phyloP scores from a whole-genome alignment of 2,329 filamentous ascomycete species.

The Emericellopsis cladophorae region DNA sequence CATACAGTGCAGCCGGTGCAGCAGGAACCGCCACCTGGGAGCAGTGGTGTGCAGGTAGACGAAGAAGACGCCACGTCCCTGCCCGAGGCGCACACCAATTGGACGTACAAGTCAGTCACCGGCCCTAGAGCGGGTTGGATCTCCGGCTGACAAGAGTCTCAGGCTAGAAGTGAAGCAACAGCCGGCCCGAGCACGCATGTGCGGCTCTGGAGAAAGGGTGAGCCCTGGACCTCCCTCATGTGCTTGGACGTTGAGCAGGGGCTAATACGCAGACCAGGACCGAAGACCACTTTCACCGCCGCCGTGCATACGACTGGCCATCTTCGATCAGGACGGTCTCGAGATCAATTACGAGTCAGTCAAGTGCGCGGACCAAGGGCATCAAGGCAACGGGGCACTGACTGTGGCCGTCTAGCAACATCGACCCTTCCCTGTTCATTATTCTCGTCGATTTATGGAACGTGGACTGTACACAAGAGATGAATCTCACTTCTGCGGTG shows the following conservation, averaged over 20 bases:
- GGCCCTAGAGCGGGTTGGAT: too few relatives aligned
- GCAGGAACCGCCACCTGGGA: too few relatives aligned
- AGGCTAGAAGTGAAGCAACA: conserved; percentile 79
- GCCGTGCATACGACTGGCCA: conserved; percentile 75
- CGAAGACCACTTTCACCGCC: conserved; percentile 91
- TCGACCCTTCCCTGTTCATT: conserved; percentile 30
- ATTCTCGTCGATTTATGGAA: conserved; percentile 58
- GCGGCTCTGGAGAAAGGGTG: conserved; percentile 97
- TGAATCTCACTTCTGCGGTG: conserved; percentile 67
- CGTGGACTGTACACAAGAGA: conserved; percentile 50
- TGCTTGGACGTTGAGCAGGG: conserved; percentile 1
- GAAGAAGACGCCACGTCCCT: too few relatives aligned
- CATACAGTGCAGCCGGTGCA: too few relatives aligned
- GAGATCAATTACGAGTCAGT: conserved; percentile 75
- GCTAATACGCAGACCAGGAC: conserved; percentile 44
- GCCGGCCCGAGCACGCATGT: conserved; percentile 89
- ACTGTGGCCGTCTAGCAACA: not conserved
- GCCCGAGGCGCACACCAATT: too few relatives aligned
- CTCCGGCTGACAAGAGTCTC: not conserved
- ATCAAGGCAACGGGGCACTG: not conserved
- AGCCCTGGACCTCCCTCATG: conserved; percentile 6
- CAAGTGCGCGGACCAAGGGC: not conserved
- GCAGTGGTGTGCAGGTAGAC: too few relatives aligned
- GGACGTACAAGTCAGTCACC: too few relatives aligned
- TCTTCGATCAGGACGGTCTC: conserved; percentile 66